Base-by-base conservation (phyloP, 352 stramenopile genomes). In the Phytophthora foliorum region DNA sequence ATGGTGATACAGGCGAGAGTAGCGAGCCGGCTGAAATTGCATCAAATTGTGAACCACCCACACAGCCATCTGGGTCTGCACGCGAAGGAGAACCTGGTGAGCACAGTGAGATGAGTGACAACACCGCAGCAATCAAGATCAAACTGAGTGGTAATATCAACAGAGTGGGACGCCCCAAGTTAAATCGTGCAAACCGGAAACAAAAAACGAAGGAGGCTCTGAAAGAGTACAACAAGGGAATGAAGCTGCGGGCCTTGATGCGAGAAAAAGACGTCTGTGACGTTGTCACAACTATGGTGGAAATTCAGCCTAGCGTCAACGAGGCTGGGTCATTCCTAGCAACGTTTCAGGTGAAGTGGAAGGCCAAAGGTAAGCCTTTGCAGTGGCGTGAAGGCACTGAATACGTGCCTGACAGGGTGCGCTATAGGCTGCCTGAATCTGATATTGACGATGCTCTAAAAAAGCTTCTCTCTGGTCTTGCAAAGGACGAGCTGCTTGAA, bases 151-250 rank as follows among this genome's bases (percentile, higher is more conserved):
- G 32, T 0, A 41, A 50, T 17, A 6, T 45, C 10, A 41, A 2
- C 29, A 22, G 6, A 21, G 39, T 46, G 10, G 49, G 59, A 1
- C 13, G 50, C 2, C 59, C 59, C 8, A 19, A 11, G 0, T 19
- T 60, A 10, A 60, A 60, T 32, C n/a, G 50, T n/a, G 51, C 27
- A 1, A 19, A 34, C 8, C 22, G 22, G 49, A 42, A 53, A 4
- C 0, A 55, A 17, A 48, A 60, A 22, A 16, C 27, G 19, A 27
- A 22, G 11, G 10, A 19, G 41, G 39, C 50, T 7, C 29, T 29
- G 10, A 49, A 55, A 36, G 39, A 54, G 11, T 67, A 60, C 39
- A 67, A 55, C 39, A 31, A n/a, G 0, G 59, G 59, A 27, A 67
- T 55, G 19, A 31, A 48, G 14, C 50, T 67, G 14, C 41, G 55